Evolutionary conservation across 106 monocot genomes (phyloP).

Genomic region (Hemerocallis citrina): DNA sequence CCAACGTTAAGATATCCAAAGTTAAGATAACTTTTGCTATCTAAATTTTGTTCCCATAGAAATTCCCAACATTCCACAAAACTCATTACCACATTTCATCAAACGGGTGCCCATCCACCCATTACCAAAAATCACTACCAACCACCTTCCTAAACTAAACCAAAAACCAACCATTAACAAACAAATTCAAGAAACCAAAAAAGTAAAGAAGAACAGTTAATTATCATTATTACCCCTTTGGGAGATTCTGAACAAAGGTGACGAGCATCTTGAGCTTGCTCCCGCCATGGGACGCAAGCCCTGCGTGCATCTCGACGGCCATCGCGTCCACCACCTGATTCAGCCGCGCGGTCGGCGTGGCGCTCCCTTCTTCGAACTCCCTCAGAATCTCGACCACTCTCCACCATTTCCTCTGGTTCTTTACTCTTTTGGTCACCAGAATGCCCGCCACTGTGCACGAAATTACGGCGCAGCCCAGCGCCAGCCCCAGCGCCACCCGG

Average conservation of each 20-base stretch:
- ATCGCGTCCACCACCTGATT: conserved; percentile 71
- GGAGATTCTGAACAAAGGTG: conserved; percentile 54
- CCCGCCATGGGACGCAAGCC: conserved; percentile 69
- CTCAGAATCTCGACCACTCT: conserved; percentile 35
- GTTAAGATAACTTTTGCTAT: no score
- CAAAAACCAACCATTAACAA: neutral
- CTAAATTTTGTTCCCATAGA: no score
- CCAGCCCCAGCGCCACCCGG: conserved; percentile 41
- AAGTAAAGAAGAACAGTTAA: neutral
- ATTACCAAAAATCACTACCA: neutral
- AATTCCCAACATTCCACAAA: no score
- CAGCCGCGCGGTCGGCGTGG: conserved; percentile 33
- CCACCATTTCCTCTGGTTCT: conserved; percentile 36
- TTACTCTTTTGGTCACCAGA: conserved; percentile 30
- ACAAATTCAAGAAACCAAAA: neutral
- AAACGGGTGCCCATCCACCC: no score
- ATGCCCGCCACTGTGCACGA: conserved; percentile 51
- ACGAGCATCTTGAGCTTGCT: conserved; percentile 84
- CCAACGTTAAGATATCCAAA: no score
- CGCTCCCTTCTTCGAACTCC: conserved; percentile 61
- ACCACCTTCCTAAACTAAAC: neutral
- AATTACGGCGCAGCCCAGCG: conserved; percentile 59
- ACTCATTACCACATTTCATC: no score
- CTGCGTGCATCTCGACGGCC: conserved; percentile 88
- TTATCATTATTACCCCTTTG: conserved; percentile 33